phyloP scores from a whole-genome alignment of 495 filamentous ascomycete species.

The Pseudevernia furfuracea region DNA sequence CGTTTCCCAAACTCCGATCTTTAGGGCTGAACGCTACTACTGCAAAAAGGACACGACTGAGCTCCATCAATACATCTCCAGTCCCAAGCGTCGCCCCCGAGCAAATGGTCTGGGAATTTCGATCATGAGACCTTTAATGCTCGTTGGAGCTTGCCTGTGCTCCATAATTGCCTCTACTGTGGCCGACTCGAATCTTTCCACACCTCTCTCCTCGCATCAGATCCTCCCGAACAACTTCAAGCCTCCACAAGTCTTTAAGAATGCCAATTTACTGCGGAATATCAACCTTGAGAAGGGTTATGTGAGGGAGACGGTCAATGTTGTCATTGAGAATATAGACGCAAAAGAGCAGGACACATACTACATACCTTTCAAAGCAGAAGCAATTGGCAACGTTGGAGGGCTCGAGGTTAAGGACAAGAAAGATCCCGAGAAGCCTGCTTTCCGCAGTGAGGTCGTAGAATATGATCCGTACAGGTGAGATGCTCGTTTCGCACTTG shows the following conservation, averaged over 20 bases:
- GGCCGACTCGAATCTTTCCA: slow-evolving; percentile 32
- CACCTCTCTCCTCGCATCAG: slow-evolving; percentile 39
- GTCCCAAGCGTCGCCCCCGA: background rate
- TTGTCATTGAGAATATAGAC: slow-evolving; percentile 81
- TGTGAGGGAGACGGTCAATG: slow-evolving; percentile 81
- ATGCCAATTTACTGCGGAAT: slow-evolving; percentile 80
- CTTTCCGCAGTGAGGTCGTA: slow-evolving; percentile 60
- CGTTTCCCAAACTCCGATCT: slow-evolving; percentile 22
- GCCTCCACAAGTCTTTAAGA: slow-evolving; percentile 84
- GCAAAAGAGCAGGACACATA: slow-evolving; percentile 75
- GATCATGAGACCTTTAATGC: slow-evolving; percentile 30
- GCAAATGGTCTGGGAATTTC: slow-evolving; percentile 2
- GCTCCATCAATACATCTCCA: background rate
- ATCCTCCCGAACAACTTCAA: slow-evolving; percentile 66
- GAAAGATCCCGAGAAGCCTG: slow-evolving; percentile 59
- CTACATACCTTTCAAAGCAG: slow-evolving; percentile 73
- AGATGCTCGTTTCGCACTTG: slow-evolving; percentile 22
- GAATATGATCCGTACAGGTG: slow-evolving; percentile 59
- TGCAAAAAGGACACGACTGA: slow-evolving; percentile 12
- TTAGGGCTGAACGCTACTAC: slow-evolving; percentile 16
- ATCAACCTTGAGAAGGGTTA: slow-evolving; percentile 91
- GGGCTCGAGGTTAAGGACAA: slow-evolving; percentile 86
- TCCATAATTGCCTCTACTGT: slow-evolving; percentile 23
- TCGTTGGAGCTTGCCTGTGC: slow-evolving; percentile 27
- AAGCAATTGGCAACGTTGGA: slow-evolving; percentile 66